Percentiles rank a stretch among this genome's conserved stretches.
Evolutionary conservation across 2,329 filamentous ascomycete genomes (phyloP).

Genomic region (Penicillium corylophilum): DNA sequence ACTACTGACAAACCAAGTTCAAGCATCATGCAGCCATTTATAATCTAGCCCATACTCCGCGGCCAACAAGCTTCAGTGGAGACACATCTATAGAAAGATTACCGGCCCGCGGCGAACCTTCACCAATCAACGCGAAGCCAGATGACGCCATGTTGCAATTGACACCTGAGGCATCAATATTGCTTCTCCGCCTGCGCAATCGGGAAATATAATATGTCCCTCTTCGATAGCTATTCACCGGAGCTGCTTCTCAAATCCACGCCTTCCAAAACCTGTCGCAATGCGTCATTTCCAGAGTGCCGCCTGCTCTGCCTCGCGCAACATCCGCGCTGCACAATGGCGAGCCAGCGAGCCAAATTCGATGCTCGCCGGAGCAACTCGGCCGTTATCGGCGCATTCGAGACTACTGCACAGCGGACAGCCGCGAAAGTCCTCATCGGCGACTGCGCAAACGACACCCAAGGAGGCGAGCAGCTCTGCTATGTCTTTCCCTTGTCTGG

Average conservation of each 20-base stretch:
- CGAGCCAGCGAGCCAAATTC: conserved; percentile 7
- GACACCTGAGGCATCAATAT: conserved; percentile 16
- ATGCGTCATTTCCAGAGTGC: conserved; percentile 24
- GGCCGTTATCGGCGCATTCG: conserved; percentile 19
- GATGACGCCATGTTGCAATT: conserved; percentile 21
- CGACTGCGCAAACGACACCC: conserved; percentile 15
- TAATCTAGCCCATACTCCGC: no score
- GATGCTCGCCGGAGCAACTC: conserved; percentile 10
- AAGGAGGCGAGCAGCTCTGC: conserved; percentile 68
- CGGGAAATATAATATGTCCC: conserved; percentile 8
- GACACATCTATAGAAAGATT: neutral
- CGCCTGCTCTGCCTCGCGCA: conserved; percentile 20
- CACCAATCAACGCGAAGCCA: conserved; percentile 18
- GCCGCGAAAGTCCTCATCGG: conserved; percentile 17
- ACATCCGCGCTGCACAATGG: conserved; percentile 16
- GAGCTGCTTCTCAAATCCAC: neutral
- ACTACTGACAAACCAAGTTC: neutral
- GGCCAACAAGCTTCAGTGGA: neutral
- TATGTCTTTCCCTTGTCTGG: conserved; percentile 86
- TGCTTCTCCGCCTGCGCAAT: conserved; percentile 9
- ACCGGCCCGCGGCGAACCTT: neutral
- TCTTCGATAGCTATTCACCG: neutral
- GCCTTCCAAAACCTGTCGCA: neutral
- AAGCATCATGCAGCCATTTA: no score
- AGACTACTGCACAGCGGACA: conserved; percentile 24